Base-by-base conservation (phyloP, 2,329 filamentous ascomycete species). In the Aplosporella prunicola region DNA sequence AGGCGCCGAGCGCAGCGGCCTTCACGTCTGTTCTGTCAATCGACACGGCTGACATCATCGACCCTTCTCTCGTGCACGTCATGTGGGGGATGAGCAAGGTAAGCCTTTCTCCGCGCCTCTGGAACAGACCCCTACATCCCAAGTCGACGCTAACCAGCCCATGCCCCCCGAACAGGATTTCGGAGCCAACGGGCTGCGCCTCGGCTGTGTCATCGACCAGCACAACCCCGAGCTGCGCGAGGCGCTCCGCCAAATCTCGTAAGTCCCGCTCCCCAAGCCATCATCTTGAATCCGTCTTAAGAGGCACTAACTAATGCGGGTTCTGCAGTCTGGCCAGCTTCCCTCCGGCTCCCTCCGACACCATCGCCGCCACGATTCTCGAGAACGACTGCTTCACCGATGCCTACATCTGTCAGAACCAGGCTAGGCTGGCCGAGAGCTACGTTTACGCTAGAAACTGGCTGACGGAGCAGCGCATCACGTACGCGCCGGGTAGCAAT, bases 401-500 rank as follows among this genome's bases (percentile, higher is more conserved):
- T 3, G 5, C 20, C 1, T 58, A 51, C 37, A 15, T 55, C 8
- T 23, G 13, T 3, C 34, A 34, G 9, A 49, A 43, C 25, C 34
- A 40, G 5, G 9, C 22, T 14, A 33, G 45, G 5, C 43, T 61
- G 11, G 43, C 43, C 17, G 43, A 40, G 17, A 38, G 35, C 3
- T 51, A 46, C 41, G 38, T 23, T 23, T 32, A 45, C 14, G 45
- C 46, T 1, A 42, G 35, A 23, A 9, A 23, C 9, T 27, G 51
- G 27, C 34, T 60, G 11, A 30, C 51, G 3, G 41, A 43, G 5
- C 39, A 53, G 11, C 55, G 52, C 0, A 62, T 70, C 9, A 48
- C 51, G 14, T 66, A 64, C 37, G 39, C 50, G 9, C 47, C 47
- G 7, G 57, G 57, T 16, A 51, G 52, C 14, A 66, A 66, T 42